Evolutionary conservation across 169 alveolate species (phyloP).

Genomic region (Blepharisma undulans): DNA sequence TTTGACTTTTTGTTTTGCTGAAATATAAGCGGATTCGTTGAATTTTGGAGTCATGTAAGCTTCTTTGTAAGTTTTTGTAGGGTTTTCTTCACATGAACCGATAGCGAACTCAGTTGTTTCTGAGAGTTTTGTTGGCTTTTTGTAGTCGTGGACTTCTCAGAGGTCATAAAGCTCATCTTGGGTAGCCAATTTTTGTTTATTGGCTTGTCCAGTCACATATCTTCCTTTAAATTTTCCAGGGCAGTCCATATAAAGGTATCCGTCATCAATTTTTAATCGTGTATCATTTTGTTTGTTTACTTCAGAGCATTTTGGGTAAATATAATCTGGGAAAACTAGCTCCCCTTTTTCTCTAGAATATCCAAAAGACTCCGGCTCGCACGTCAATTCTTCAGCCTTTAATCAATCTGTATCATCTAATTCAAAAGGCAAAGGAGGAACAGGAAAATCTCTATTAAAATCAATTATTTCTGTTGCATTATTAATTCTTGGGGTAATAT

Average conservation of each 20-base stretch:
- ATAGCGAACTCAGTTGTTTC: neutral
- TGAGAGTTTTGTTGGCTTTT: neutral
- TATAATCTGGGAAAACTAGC: constrained; percentile 1
- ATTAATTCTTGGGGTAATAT: neutral
- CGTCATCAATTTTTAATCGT: neutral
- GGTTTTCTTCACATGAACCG: constrained; percentile 9
- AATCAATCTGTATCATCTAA: neutral
- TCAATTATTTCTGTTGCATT: neutral
- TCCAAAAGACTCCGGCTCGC: constrained; percentile 30
- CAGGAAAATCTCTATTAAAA: neutral
- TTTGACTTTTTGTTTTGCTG: neutral
- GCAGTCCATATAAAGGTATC: constrained; percentile 2
- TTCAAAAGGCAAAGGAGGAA: neutral
- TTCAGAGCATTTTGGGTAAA: constrained; percentile 1
- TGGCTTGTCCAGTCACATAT: neutral
- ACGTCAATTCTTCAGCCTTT: neutral
- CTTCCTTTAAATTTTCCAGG: neutral
- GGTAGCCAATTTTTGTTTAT: neutral
- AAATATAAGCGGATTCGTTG: neutral
- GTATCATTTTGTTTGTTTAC: neutral
- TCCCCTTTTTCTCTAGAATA: constrained; percentile 24
- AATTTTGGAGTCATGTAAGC: neutral
- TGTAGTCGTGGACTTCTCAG: constrained; percentile 15
- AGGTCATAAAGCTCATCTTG: constrained; percentile 2
- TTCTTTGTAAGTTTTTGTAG: neutral